These are phyloP conservation scores for Lenwebbia sp. DNA, from an alignment of 345 rosid genomes.

Conservation along the genomic window DNA sequence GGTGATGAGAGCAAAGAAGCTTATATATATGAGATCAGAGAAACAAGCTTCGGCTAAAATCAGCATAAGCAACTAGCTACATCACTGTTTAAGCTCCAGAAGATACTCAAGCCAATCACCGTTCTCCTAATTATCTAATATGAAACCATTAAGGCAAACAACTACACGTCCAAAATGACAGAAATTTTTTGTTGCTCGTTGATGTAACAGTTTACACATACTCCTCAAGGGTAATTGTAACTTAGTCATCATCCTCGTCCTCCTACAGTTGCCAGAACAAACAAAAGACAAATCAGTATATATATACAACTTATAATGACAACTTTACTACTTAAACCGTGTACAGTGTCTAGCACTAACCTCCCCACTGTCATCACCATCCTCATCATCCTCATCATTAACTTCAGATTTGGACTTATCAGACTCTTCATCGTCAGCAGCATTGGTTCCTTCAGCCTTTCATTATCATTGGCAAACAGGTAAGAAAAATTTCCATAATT, in stretches of 20 bases:
- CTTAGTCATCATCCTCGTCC: conserved; percentile 49
- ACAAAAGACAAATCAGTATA: not conserved
- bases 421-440: conserved; percentile 55
- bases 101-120: conserved; percentile 3
- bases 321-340: not conserved
- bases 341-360: conserved; percentile 11
- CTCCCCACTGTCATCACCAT: conserved; percentile 46
- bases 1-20: not conserved
- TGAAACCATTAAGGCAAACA: conserved; percentile 7
- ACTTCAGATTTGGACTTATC: conserved; percentile 83
- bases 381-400: conserved; percentile 39
- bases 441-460: conserved; percentile 43
- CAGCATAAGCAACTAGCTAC: conserved; percentile 18
- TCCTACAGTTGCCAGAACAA: conserved; percentile 18
- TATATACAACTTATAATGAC: not conserved
- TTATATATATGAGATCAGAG: not conserved
- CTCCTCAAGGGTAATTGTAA: not conserved
- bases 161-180: not conserved
- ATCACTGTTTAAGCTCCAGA: conserved; percentile 8
- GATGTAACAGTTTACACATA: not conserved
- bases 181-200: not conserved
- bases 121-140: conserved; percentile 1
- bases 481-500: not conserved
- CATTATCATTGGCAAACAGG: not conserved
- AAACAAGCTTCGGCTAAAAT: not conserved